Percentiles rank a stretch among this genome's conserved stretches.
Conservation (phyloP, 306 rosid species). For the Trifolium pratense region DNA sequence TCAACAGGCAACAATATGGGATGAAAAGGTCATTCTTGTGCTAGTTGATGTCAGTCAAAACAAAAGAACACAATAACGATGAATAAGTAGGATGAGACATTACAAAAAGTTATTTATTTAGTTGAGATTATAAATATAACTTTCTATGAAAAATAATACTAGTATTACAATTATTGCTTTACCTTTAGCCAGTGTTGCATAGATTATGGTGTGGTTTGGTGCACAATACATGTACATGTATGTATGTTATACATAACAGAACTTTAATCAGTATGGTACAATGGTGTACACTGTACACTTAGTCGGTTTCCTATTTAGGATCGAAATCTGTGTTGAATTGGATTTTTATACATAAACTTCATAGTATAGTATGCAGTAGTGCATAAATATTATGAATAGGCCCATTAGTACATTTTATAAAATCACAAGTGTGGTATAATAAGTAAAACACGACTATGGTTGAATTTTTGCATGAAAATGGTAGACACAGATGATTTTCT, state of each 20-base stretch:
- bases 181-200: too few species aligned
- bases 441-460: too few species aligned
- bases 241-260: not conserved
- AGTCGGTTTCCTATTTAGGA: not conserved
- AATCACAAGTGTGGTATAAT: too few species aligned
- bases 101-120: too few species aligned
- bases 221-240: not conserved
- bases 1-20: too few species aligned
- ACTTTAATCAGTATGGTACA: not conserved
- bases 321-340: not conserved
- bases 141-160: too few species aligned
- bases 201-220: not conserved
- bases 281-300: not conserved
- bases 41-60: not conserved
- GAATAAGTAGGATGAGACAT: not conserved
- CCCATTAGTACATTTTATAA: not conserved
- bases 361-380: not conserved
- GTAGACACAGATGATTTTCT: not conserved
- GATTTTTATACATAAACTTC: not conserved
- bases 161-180: too few species aligned
- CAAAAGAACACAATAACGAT: not conserved
- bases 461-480: too few species aligned
- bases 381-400: not conserved
- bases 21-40: not conserved
- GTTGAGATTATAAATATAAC: too few species aligned